Base-by-base conservation (phyloP, 2,329 filamentous ascomycete genomes). In the Cladophialophora immunda region DNA sequence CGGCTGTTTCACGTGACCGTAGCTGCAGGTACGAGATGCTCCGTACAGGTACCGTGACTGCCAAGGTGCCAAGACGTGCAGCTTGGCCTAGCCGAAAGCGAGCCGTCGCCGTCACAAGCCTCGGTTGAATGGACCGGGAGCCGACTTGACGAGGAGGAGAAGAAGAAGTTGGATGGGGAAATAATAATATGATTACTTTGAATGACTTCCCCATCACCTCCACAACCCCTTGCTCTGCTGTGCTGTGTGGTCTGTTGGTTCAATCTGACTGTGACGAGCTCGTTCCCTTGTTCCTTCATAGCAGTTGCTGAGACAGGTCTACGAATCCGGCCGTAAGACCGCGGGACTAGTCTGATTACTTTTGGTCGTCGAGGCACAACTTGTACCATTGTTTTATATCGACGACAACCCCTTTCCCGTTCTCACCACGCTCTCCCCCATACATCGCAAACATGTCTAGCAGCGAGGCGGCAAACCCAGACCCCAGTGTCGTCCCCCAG, bases 401-500 rank as follows among this genome's bases (percentile, higher is more conserved):
- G 22, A 25, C 45, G 22, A 27, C 45, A 6, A 15, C 45, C 22
- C 45, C 45, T 11, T 27, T 50, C 27, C 11, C 45, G 22, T 25
- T 25, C 45, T 50, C 3, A 3, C 13, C 45, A 50, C 11, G 27
- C 11, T 50, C 19, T 27, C 27, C 15, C 19, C 17, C 9, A 2
- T 17, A 27, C 9, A 45, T 62, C 13, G 38, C 59, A 17, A 66
- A n/a, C 56, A 70, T 70, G 68, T 70, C 68, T 4, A 67, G 45
- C 61, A 67, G 17, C 57, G 68, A 68, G 47, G 32, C 66, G 25
- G 54, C 66, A 17, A 60, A 68, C n/a, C 68, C 68, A 19, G 68
- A 70, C 60, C 60, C 68, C 36, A 58, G 63, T 36, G 64, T 68
- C 34, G 66, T 68, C 30, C 68, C 66, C 52, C 68, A 70, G 17